These are phyloP conservation scores for Dovyalis caffra DNA, from an alignment of 345 rosid genomes.

Conservation along the genomic window DNA sequence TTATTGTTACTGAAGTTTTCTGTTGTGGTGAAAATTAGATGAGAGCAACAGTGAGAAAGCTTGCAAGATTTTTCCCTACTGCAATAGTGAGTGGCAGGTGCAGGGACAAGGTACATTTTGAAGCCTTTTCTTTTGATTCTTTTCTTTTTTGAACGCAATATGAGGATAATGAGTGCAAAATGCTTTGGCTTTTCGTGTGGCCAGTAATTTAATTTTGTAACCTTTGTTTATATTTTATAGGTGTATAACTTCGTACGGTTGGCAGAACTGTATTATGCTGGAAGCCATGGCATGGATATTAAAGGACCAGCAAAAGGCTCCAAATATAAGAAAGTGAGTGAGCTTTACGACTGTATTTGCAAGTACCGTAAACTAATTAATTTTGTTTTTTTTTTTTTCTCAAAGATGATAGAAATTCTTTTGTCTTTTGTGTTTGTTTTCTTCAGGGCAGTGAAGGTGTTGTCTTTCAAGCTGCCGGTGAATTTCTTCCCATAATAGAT, in stretches of 20 bases:
- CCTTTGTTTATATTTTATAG: slow-evolving; percentile 13
- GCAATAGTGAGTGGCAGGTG: slow-evolving; percentile 68
- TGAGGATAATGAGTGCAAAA: neutral
- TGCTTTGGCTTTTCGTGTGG: neutral
- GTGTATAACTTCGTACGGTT: slow-evolving; percentile 48
- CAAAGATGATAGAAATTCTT: neutral
- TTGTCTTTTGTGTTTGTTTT: neutral
- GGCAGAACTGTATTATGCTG: slow-evolving; percentile 46
- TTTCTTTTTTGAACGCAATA: neutral
- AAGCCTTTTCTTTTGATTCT: neutral
- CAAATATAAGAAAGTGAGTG: slow-evolving; percentile 28
- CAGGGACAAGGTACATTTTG: slow-evolving; percentile 49
- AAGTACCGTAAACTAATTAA: neutral
- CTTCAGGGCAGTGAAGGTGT: slow-evolving; percentile 39
- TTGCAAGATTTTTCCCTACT: slow-evolving; percentile 55
- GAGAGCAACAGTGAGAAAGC: slow-evolving; percentile 57
- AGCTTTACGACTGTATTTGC: slow-evolving; percentile 17
- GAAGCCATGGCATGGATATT: slow-evolving; percentile 70
- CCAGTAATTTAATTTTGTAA: neutral
- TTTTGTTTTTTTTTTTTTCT: slow-evolving; percentile 27
- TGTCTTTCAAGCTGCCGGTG: slow-evolving; percentile 51
- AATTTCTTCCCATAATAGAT: slow-evolving; percentile 44
- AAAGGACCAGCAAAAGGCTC: slow-evolving; percentile 39
- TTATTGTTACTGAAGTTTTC: neutral
- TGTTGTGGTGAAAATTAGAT: slow-evolving; percentile 32